phyloP scores from a whole-genome alignment of 1,284 basidiomycete species.

The Cryptococcus sp. region DNA sequence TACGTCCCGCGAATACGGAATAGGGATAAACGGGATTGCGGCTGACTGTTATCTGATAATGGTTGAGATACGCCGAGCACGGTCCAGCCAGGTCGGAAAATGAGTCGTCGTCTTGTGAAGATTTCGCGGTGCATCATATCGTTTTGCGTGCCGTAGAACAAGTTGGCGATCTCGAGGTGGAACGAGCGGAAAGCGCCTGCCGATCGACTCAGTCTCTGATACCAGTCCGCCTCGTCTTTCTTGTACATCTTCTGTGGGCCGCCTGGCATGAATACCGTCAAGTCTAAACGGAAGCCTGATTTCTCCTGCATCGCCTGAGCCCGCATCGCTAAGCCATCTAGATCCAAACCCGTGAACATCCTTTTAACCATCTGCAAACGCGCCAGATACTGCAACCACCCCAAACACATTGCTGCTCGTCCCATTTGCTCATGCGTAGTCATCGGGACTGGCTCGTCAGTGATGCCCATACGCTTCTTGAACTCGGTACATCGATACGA shows the following conservation, averaged over 20 bases:
- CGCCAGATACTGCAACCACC: constrained; percentile 19
- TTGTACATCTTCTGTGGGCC: constrained; percentile 4
- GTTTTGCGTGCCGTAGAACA: constrained; percentile 5
- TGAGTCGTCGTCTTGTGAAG: constrained; percentile 15
- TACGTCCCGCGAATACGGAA: constrained; percentile 1
- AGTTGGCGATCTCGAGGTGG: constrained; percentile 1
- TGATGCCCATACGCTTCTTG: constrained; percentile 10
- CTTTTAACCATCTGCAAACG: constrained; percentile 14
- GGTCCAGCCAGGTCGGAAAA: constrained; percentile 23
- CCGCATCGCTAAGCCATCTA: constrained; percentile 17
- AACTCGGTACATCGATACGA: constrained; percentile 8
- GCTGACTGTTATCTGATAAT: not conserved
- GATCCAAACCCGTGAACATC: constrained; percentile 17
- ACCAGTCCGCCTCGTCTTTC: constrained; percentile 8
- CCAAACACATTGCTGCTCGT: constrained; percentile 4
- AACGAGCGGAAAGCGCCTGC: constrained; percentile 9
- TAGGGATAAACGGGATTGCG: constrained; percentile 5
- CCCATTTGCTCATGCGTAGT: constrained; percentile 4
- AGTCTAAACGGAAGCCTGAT: constrained; percentile 12
- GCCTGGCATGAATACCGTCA: constrained; percentile 21
- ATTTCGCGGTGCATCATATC: constrained; percentile 3
- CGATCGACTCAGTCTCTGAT: not conserved
- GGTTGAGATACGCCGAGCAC: constrained; percentile 8
- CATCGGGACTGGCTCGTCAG: constrained; percentile 8
- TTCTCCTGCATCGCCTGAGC: constrained; percentile 13